phyloP scores from a whole-genome alignment of 768 basidiomycete genomes.

The Lentinula guzmanii region DNA sequence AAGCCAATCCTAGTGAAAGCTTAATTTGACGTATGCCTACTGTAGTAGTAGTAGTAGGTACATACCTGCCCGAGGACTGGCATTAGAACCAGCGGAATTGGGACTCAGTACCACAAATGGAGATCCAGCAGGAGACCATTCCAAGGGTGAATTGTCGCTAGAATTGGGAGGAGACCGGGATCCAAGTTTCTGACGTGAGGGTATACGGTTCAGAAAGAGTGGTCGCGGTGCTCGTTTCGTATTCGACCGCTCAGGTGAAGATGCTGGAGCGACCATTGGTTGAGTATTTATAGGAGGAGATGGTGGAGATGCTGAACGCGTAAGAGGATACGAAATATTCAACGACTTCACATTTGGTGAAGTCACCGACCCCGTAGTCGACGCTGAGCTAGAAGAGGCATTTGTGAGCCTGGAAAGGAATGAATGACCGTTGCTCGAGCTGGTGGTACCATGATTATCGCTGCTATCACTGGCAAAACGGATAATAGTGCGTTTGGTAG shows the following conservation, averaged over 20 bases:
- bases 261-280: background rate
- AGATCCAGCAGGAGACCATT: slow-evolving; percentile 12
- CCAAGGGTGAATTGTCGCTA: slow-evolving; percentile 9
- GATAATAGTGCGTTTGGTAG: background rate
- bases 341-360: slow-evolving; percentile 8
- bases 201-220: background rate
- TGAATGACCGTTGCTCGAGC: slow-evolving; percentile 8
- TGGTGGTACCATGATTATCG: slow-evolving; percentile 7
- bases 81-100: slow-evolving; percentile 6
- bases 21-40: background rate
- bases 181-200: background rate
- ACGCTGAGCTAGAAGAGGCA: slow-evolving; percentile 11
- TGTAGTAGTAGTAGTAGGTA: background rate
- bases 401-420: slow-evolving; percentile 8
- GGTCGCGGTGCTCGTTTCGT: slow-evolving; percentile 2
- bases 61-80: slow-evolving; percentile 3
- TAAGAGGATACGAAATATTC: slow-evolving; percentile 8
- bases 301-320: slow-evolving; percentile 8
- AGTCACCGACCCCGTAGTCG: slow-evolving; percentile 5
- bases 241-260: background rate
- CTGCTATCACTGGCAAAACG: slow-evolving; percentile 8
- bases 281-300: slow-evolving; percentile 6
- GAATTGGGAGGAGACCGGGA: slow-evolving; percentile 5
- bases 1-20: background rate
- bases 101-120: slow-evolving; percentile 18